Percentiles rank a stretch among this genome's conserved stretches.
Conservation (phyloP, 768 basidiomycete genomes). For the Fomitopsis pulvina region DNA sequence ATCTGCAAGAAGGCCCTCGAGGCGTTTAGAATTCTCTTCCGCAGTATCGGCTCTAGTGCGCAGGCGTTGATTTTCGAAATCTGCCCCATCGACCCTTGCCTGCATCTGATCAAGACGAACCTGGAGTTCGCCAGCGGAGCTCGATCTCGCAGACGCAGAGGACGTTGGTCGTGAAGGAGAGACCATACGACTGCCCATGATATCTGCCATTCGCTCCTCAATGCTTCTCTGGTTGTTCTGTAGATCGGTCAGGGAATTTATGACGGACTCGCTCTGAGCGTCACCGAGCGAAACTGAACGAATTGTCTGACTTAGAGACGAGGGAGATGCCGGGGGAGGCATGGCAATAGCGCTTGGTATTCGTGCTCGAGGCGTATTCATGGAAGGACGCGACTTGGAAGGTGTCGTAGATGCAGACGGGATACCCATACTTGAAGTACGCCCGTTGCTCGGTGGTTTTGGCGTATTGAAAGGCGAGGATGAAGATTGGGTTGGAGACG, state of each 20-base stretch:
- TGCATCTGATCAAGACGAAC: constrained; percentile 35
- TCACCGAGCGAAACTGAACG: constrained; percentile 35
- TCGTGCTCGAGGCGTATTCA: constrained; percentile 54
- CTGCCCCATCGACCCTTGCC: constrained; percentile 48
- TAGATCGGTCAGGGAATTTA: constrained; percentile 26
- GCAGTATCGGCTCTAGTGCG: constrained; percentile 21
- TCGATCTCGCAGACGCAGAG: constrained; percentile 28
- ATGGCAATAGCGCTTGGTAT: constrained; percentile 71
- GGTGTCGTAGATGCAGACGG: constrained; percentile 38
- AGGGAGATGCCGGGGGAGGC: constrained; percentile 74
- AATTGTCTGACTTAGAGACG: constrained; percentile 25
- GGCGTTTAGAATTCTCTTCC: constrained; percentile 12
- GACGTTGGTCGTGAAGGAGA: constrained; percentile 30
- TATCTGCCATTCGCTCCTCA: constrained; percentile 43
- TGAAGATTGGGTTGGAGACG: constrained; percentile 29
- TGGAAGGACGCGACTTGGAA: constrained; percentile 28
- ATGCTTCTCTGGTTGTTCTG: constrained; percentile 33
- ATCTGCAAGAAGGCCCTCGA: constrained; percentile 33
- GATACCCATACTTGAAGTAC: constrained; percentile 28
- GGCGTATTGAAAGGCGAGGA: constrained; percentile 65
- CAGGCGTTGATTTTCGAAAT: constrained; percentile 65
- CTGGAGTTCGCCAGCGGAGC: constrained; percentile 27
- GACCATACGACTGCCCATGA: constrained; percentile 30
- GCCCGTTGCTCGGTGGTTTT: constrained; percentile 38
- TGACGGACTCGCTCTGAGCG: constrained; percentile 9